A percentile compares a stretch with the other conserved stretches of the same genome.
phyloP scores from a whole-genome alignment of 2,329 filamentous ascomycete genomes.

The Microcyclospora pomicola region DNA sequence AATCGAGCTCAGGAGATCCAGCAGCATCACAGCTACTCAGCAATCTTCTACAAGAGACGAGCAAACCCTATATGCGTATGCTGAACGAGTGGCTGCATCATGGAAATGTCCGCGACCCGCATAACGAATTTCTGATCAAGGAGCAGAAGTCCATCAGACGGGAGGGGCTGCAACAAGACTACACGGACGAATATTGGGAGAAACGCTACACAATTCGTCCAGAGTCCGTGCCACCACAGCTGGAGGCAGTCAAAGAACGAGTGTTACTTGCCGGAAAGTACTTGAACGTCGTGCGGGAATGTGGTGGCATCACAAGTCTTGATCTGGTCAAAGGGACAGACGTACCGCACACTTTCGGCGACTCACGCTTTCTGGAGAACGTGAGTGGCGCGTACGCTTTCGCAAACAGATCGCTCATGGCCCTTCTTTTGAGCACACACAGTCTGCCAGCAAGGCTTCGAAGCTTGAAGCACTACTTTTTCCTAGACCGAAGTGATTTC shows the following conservation, averaged over 20 bases:
- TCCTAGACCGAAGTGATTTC: constrained; percentile 93
- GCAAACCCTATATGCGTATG: constrained; percentile 93
- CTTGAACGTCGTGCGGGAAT: constrained; percentile 92
- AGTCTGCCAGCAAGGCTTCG: constrained; percentile 73
- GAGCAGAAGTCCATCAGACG: constrained; percentile 91
- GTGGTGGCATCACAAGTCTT: constrained; percentile 67
- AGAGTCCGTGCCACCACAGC: constrained; percentile 78
- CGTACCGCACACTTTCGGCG: constrained; percentile 85
- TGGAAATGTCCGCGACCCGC: constrained; percentile 85
- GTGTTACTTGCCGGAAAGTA: constrained; percentile 94
- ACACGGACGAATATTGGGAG: constrained; percentile 99
- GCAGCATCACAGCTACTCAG: constrained; percentile 71
- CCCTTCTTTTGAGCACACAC: constrained; percentile 82
- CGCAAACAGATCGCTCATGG: constrained; percentile 85
- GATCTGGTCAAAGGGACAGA: constrained; percentile 72
- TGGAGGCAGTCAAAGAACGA: constrained; percentile 83
- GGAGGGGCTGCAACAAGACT: constrained; percentile 84
- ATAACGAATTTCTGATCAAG: constrained; percentile 86
- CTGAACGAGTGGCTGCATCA: constrained; percentile 97
- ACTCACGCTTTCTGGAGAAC: constrained; percentile 83
- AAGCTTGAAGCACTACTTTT: constrained; percentile 97
- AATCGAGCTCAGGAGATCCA: constrained; percentile 87
- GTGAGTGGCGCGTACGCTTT: constrained; percentile 91
- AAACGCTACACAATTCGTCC: constrained; percentile 91
- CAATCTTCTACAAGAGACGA: constrained; percentile 71